Evolutionary conservation across 805 yeast species (phyloP).

Genomic region (Metschnikowia matae): DNA sequence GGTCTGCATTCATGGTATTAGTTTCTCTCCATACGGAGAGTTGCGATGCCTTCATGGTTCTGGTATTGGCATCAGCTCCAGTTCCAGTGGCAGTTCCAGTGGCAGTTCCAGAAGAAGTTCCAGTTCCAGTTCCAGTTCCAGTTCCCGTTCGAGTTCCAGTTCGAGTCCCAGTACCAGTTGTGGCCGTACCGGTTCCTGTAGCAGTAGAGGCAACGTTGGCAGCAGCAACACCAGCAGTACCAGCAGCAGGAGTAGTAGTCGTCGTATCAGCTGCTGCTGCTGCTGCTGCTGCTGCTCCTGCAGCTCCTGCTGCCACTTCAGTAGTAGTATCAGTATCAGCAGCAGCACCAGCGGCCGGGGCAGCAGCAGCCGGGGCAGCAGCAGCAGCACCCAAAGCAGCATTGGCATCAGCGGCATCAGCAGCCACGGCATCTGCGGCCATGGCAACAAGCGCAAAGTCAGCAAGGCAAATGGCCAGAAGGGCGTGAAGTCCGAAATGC

Average conservation of each 20-base stretch:
- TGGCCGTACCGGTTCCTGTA: slow-evolving; percentile 8
- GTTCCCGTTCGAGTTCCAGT: slow-evolving; percentile 3
- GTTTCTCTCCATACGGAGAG: slow-evolving; percentile 12
- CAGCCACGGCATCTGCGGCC: slow-evolving; percentile 16
- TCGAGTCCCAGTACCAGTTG: slow-evolving; percentile 5
- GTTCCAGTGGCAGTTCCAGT: slow-evolving; percentile 14
- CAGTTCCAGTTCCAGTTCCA: background rate
- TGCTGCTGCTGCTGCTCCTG: slow-evolving; percentile 15
- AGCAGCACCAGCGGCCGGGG: slow-evolving; percentile 19
- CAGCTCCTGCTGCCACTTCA: slow-evolving; percentile 16
- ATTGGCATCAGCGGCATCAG: slow-evolving; percentile 17
- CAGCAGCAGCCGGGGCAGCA: slow-evolving; percentile 15
- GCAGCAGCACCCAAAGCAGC: slow-evolving; percentile 16
- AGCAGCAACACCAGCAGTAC: slow-evolving; percentile 9
- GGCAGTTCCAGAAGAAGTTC: slow-evolving; percentile 7
- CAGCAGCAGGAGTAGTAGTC: slow-evolving; percentile 10
- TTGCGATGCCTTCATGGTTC: slow-evolving; percentile 16
- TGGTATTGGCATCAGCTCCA: slow-evolving; percentile 4
- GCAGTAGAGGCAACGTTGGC: slow-evolving; percentile 11
- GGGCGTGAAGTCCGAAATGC: slow-evolving; percentile 3
- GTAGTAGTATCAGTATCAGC: slow-evolving; percentile 17
- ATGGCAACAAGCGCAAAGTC: slow-evolving; percentile 14
- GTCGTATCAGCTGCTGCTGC: slow-evolving; percentile 8
- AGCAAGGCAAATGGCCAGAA: slow-evolving; percentile 5
- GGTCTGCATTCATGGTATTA: slow-evolving; percentile 15